These are phyloP conservation scores for Stemphylium vesicarium DNA, from an alignment of 2,329 filamentous ascomycete genomes.

Conservation along the genomic window DNA sequence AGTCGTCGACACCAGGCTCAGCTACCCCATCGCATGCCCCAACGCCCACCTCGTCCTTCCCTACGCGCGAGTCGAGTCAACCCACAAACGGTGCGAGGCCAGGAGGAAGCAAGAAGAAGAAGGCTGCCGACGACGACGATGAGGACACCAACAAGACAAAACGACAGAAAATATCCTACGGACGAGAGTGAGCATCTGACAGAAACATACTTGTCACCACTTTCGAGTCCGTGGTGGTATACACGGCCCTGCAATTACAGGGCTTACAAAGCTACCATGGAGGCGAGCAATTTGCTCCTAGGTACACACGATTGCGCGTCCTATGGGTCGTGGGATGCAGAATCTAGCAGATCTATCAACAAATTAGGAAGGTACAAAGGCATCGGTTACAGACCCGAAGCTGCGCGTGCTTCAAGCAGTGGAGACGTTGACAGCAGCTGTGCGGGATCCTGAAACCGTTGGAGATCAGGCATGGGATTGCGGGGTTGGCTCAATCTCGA, in stretches of 20 bases:
- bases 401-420: slow-evolving; percentile 7
- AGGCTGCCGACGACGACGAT: slow-evolving; percentile 52
- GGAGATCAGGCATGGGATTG: slow-evolving; percentile 23
- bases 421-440: slow-evolving; percentile 6
- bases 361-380: slow-evolving; percentile 28
- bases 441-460: slow-evolving; percentile 9
- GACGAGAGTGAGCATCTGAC: slow-evolving; percentile 48
- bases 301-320: slow-evolving; percentile 29
- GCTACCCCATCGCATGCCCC: slow-evolving; percentile 54
- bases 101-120: slow-evolving; percentile 55
- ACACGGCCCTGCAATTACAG: slow-evolving; percentile 7
- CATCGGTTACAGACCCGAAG: slow-evolving; percentile 8
- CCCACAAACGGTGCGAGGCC: slow-evolving; percentile 49
- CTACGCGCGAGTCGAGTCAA: slow-evolving; percentile 54
- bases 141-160: slow-evolving; percentile 56
- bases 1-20: slow-evolving; percentile 49
- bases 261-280: slow-evolving; percentile 9
- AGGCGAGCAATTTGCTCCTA: slow-evolving; percentile 11
- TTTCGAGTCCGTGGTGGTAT: background rate
- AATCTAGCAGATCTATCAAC: slow-evolving; percentile 17
- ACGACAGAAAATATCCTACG: slow-evolving; percentile 59
- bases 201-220: slow-evolving; percentile 1
- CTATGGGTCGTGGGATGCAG: slow-evolving; percentile 29
- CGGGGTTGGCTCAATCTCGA: slow-evolving; percentile 31
- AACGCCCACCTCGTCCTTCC: slow-evolving; percentile 56